These are phyloP conservation scores for Ceratocystis cubensis DNA, from an alignment of 2,329 filamentous ascomycete species.

Conservation along the genomic window DNA sequence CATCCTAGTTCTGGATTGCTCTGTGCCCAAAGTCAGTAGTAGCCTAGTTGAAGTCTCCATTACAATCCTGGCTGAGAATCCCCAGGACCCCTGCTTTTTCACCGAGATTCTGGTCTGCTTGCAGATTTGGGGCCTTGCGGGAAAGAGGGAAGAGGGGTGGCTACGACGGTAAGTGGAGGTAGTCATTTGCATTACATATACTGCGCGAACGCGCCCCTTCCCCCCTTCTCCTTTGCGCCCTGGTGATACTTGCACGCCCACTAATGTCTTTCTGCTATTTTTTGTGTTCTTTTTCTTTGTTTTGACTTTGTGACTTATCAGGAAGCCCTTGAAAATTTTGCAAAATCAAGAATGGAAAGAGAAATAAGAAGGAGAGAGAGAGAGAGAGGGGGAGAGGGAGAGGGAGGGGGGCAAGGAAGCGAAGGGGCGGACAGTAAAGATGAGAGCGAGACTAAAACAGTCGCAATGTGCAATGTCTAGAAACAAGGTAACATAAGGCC, in stretches of 20 bases:
- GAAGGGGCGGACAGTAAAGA: too few relatives aligned
- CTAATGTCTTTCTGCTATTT: not conserved
- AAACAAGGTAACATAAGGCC: not conserved
- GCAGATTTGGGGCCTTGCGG: constrained; percentile 10
- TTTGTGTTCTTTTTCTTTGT: not conserved
- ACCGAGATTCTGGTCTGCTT: constrained; percentile 20
- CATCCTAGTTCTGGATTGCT: not conserved
- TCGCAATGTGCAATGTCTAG: not conserved
- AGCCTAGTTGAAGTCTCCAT: constrained; percentile 10
- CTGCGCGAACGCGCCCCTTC: not conserved
- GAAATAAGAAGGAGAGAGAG: not conserved
- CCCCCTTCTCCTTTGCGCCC: not conserved
- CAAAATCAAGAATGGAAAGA: not conserved
- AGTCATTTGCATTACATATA: not conserved
- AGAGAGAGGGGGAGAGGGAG: not conserved
- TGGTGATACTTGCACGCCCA: not conserved
- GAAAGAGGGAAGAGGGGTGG: constrained; percentile 2
- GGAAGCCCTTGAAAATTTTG: not conserved
- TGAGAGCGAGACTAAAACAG: too few relatives aligned
- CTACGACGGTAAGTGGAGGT: not conserved
- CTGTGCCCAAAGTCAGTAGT: constrained; percentile 3
- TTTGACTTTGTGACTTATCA: not conserved
- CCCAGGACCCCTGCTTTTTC: constrained; percentile 19
- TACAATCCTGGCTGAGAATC: constrained; percentile 9
- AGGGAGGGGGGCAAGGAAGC: not conserved